Percentiles rank a stretch among this genome's conserved stretches.
Conservation (phyloP, 139 green algal genomes). For the Volvox reticuliferus region DNA sequence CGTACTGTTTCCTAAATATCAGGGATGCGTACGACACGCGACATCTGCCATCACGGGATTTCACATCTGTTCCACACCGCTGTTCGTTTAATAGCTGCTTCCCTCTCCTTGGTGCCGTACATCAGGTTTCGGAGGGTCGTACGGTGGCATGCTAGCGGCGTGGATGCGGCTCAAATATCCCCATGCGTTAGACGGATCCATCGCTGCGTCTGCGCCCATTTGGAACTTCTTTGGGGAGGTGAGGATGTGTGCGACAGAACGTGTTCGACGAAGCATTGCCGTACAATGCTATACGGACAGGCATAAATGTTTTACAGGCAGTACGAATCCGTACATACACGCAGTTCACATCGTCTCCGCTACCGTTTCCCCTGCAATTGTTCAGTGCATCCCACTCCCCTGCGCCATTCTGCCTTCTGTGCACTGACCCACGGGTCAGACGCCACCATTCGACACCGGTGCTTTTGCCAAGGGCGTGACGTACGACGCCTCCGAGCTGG, state of each 20-base stretch:
- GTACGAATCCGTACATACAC: no score
- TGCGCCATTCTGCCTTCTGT: background rate
- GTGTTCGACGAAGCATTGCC: no score
- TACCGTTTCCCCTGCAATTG: no score
- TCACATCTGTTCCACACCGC: no score
- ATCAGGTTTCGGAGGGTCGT: constrained; percentile 86
- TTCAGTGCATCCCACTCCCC: no score
- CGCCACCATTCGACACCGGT: constrained; percentile 47
- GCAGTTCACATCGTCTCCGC: no score
- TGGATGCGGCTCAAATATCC: constrained; percentile 92
- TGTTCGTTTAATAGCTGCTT: no score
- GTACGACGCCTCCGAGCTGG: constrained; percentile 63
- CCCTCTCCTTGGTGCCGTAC: background rate
- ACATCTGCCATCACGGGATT: no score
- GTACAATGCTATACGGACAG: no score
- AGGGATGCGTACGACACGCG: no score
- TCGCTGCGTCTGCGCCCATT: constrained; percentile 93
- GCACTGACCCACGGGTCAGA: constrained; percentile 21
- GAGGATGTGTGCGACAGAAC: background rate
- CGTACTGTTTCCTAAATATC: no score
- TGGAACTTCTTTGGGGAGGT: constrained; percentile 85
- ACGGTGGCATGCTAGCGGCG: constrained; percentile 88
- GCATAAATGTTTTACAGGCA: no score
- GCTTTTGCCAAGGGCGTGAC: constrained; percentile 71
- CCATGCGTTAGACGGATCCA: constrained; percentile 80